These are phyloP conservation scores for Petunia secreta DNA, from an alignment of 257 asterid genomes.

Conservation along the genomic window DNA sequence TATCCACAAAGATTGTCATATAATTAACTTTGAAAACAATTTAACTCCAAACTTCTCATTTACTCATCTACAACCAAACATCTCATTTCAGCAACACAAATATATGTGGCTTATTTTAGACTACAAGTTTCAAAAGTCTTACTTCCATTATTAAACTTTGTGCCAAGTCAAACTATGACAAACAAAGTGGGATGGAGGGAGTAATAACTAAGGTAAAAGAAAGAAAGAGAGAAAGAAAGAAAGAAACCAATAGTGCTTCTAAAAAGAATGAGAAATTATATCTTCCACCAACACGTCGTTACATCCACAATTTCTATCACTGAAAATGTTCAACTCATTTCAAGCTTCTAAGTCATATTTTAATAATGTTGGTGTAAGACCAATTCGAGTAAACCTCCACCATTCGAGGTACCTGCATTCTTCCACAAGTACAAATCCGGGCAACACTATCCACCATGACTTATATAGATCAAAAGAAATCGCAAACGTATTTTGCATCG, in stretches of 20 bases:
- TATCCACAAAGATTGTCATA: too few species aligned
- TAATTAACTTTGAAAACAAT: too few species aligned
- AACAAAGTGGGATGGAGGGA: too few species aligned
- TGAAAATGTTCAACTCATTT: background rate
- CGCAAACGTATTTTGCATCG: background rate
- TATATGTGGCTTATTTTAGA: too few species aligned
- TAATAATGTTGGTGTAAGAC: background rate
- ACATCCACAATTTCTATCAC: background rate
- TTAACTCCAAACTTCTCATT: too few species aligned
- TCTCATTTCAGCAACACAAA: too few species aligned
- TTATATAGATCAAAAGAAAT: background rate
- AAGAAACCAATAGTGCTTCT: background rate
- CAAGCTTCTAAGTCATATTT: background rate
- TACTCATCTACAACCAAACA: too few species aligned
- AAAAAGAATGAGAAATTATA: background rate
- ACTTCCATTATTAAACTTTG: too few species aligned
- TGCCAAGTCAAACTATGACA: too few species aligned
- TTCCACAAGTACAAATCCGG: background rate
- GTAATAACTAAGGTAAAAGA: too few species aligned
- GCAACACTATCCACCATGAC: background rate
- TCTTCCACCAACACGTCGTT: background rate
- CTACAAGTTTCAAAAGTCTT: too few species aligned
- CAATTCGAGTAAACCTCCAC: background rate
- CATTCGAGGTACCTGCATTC: background rate
- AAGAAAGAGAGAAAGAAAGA: too few species aligned